Percentiles rank a stretch among this genome's conserved stretches.
Evolutionary conservation across 768 basidiomycete species (phyloP).

Genomic region (Neoboletus magnificus): DNA sequence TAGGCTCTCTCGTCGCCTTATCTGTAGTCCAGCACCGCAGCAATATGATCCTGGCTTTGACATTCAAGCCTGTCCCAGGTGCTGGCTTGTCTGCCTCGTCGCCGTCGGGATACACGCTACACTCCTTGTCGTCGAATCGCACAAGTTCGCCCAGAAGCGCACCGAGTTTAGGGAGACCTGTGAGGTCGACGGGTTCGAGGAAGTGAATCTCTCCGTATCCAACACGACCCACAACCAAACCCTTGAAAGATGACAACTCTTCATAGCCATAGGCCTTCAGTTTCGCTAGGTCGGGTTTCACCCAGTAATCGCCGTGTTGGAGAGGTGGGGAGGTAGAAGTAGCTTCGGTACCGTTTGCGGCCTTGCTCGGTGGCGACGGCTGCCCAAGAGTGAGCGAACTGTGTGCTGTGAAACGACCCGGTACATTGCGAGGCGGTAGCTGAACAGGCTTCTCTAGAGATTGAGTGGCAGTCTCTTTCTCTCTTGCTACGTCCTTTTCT

Average conservation of each 20-base stretch:
- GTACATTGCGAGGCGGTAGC: slow-evolving; percentile 37
- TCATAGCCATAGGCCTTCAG: slow-evolving; percentile 71
- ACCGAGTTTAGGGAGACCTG: slow-evolving; percentile 72
- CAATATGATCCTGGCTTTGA: slow-evolving; percentile 73
- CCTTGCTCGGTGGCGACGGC: slow-evolving; percentile 29
- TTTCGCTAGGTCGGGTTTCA: slow-evolving; percentile 70
- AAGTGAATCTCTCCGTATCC: slow-evolving; percentile 88
- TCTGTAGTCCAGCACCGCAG: slow-evolving; percentile 85
- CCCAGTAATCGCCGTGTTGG: slow-evolving; percentile 89
- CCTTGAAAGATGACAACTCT: slow-evolving; percentile 67
- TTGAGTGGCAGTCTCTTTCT: slow-evolving; percentile 31
- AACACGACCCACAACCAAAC: slow-evolving; percentile 84
- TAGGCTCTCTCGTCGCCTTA: slow-evolving; percentile 85
- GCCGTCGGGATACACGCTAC: slow-evolving; percentile 89
- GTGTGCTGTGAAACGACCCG: slow-evolving; percentile 43
- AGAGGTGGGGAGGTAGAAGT: slow-evolving; percentile 38
- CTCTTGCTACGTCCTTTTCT: slow-evolving; percentile 59
- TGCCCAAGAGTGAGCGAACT: slow-evolving; percentile 29
- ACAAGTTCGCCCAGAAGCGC: slow-evolving; percentile 85
- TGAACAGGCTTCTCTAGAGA: slow-evolving; percentile 25
- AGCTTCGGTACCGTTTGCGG: slow-evolving; percentile 21
- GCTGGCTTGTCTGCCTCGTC: slow-evolving; percentile 83
- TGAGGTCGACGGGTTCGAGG: slow-evolving; percentile 82
- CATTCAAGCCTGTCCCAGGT: slow-evolving; percentile 84
- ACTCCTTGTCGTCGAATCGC: slow-evolving; percentile 87